phyloP scores from a whole-genome alignment of 257 asterid genomes.

The Solanum sejunctum region DNA sequence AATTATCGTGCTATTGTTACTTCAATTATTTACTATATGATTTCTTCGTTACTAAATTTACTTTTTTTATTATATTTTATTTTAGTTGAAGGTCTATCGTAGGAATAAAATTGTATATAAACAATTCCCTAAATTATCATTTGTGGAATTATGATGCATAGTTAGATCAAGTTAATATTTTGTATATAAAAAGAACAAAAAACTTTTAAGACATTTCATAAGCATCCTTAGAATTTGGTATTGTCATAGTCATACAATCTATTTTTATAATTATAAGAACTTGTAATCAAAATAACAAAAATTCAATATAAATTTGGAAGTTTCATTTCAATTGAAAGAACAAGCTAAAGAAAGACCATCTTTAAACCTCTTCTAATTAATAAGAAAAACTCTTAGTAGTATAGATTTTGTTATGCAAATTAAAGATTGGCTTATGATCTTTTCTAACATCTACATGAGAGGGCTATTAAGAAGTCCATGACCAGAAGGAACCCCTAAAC shows the following conservation, averaged over 20 bases:
- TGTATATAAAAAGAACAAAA: too few species aligned
- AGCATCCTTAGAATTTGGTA: background rate
- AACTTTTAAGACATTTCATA: too few species aligned
- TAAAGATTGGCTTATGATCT: background rate
- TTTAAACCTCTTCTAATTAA: background rate
- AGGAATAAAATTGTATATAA: too few species aligned
- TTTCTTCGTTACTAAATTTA: too few species aligned
- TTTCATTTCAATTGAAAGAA: background rate
- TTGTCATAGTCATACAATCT: background rate
- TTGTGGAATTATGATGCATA: too few species aligned
- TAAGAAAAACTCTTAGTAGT: background rate
- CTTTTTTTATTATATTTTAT: too few species aligned
- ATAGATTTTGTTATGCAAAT: background rate
- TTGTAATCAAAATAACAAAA: background rate
- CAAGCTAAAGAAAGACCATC: background rate
- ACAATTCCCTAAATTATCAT: too few species aligned
- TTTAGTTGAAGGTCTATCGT: too few species aligned
- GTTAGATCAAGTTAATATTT: too few species aligned
- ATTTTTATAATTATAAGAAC: background rate
- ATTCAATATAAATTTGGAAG: background rate
- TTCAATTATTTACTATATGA: too few species aligned
- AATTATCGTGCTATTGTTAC: too few species aligned
- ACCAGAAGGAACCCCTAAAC: conserved; percentile 48
- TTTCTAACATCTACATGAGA: conserved; percentile 30
- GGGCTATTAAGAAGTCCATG: conserved; percentile 83